Evolutionary conservation across 768 basidiomycete species (phyloP).

Genomic region (Sporobolomyces phaffii): DNA sequence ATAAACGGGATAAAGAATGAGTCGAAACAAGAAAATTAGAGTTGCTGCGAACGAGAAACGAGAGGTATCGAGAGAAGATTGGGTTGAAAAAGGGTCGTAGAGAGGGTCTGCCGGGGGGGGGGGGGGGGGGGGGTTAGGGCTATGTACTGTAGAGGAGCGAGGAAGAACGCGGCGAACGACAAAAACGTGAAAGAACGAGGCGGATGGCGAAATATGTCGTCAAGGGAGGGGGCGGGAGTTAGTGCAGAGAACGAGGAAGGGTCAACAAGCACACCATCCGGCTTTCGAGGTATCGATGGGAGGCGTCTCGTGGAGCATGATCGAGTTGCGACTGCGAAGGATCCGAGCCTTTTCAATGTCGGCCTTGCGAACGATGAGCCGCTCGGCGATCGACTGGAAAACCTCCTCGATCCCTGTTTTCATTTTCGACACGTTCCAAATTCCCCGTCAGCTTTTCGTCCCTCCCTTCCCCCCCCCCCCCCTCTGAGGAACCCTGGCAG

Average conservation of each 20-base stretch:
- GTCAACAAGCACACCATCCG: conserved; percentile 32
- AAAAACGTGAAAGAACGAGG: not conserved
- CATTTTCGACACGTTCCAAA: not conserved
- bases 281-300: not conserved
- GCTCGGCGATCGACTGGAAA: conserved; percentile 70
- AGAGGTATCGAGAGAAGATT: too few relatives aligned
- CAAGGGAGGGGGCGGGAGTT: too few relatives aligned
- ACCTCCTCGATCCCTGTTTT: conserved; percentile 66
- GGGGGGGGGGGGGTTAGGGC: not conserved
- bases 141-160: too few relatives aligned
- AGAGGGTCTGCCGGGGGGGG: too few relatives aligned
- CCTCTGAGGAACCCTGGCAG: not conserved
- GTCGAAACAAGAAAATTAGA: not conserved
- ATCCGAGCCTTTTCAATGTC: conserved; percentile 75
- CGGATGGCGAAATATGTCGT: not conserved
- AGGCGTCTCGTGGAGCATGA: conserved; percentile 55
- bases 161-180: too few relatives aligned
- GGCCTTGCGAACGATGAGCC: conserved; percentile 72
- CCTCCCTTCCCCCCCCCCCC: too few relatives aligned
- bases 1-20: not conserved
- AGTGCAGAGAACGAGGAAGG: too few relatives aligned
- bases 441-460: too few relatives aligned
- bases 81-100: too few relatives aligned
- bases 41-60: too few relatives aligned
- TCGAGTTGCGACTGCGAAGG: conserved; percentile 72